These are phyloP conservation scores for Calonectria leucothoes DNA, from an alignment of 2,329 filamentous ascomycete species.

Conservation along the genomic window DNA sequence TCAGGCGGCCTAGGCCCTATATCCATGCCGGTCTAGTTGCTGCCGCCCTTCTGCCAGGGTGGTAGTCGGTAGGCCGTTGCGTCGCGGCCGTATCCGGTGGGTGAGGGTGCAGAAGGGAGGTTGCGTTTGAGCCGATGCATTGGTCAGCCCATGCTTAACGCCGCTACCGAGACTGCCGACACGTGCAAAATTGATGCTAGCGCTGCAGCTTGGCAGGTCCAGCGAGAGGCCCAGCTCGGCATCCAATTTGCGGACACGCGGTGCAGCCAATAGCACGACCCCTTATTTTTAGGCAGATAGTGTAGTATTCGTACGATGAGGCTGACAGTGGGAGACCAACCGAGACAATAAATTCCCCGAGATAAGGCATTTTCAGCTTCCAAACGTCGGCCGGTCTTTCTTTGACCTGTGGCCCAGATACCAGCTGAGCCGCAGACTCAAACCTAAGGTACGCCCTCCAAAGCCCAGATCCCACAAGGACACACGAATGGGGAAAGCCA, in stretches of 20 bases:
- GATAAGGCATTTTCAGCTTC: background rate
- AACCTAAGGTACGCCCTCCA: background rate
- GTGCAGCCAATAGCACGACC: background rate
- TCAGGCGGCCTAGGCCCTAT: background rate
- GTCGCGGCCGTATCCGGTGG: background rate
- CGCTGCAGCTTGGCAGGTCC: background rate
- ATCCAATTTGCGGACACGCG: background rate
- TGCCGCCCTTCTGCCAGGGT: background rate
- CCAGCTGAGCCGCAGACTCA: background rate
- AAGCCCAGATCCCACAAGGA: background rate
- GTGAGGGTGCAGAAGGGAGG: background rate
- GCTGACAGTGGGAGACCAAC: background rate
- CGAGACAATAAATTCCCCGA: background rate
- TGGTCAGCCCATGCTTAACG: background rate
- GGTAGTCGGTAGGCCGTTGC: background rate
- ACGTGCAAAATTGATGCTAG: background rate
- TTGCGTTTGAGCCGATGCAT: background rate
- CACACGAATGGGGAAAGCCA: background rate
- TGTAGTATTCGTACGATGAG: constrained; percentile 1
- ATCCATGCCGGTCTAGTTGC: background rate
- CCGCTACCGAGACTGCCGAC: background rate
- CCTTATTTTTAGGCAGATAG: background rate
- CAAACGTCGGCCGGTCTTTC: no score
- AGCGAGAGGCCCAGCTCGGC: background rate
- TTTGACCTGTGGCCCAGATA: background rate